A percentile compares a stretch with the other conserved stretches of the same genome.
phyloP scores from a whole-genome alignment of 2,329 filamentous ascomycete species.

The Colletotrichum shisoi region DNA sequence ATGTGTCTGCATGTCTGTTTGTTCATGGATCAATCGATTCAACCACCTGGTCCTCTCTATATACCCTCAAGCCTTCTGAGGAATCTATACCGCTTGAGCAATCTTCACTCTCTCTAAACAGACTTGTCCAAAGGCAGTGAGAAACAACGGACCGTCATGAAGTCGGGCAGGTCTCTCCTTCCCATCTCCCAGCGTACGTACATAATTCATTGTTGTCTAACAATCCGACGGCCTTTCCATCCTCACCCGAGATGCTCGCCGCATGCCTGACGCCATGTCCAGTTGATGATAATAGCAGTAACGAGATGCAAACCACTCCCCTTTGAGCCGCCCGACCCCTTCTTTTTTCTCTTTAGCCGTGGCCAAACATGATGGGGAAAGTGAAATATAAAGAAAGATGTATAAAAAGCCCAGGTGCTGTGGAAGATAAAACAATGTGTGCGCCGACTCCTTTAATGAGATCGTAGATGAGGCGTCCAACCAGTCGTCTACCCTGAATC shows the following conservation, averaged over 20 bases:
- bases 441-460: constrained; percentile 30
- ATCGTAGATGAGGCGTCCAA: constrained; percentile 7
- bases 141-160: constrained; percentile 12
- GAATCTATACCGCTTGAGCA: constrained; percentile 17
- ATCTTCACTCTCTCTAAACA: constrained; percentile 10
- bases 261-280: constrained; percentile 30
- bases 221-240: constrained; percentile 12
- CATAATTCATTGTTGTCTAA: constrained; percentile 32
- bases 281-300: constrained; percentile 21
- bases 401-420: neutral
- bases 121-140: constrained; percentile 8
- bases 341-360: constrained; percentile 34
- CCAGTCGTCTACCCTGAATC: constrained; percentile 12
- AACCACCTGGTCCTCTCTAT: constrained; percentile 8
- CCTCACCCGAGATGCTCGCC: constrained; percentile 27
- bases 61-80: constrained; percentile 8
- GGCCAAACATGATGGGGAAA: neutral
- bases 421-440: neutral
- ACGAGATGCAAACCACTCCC: constrained; percentile 34
- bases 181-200: constrained; percentile 6
- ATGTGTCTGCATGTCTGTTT: neutral
- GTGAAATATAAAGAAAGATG: no score
- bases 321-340: constrained; percentile 29
- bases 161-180: neutral
- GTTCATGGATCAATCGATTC: neutral